Percentiles rank a stretch among this genome's conserved stretches.
phyloP scores from a whole-genome alignment of 495 filamentous ascomycete genomes.

The Daldinia concentrica region DNA sequence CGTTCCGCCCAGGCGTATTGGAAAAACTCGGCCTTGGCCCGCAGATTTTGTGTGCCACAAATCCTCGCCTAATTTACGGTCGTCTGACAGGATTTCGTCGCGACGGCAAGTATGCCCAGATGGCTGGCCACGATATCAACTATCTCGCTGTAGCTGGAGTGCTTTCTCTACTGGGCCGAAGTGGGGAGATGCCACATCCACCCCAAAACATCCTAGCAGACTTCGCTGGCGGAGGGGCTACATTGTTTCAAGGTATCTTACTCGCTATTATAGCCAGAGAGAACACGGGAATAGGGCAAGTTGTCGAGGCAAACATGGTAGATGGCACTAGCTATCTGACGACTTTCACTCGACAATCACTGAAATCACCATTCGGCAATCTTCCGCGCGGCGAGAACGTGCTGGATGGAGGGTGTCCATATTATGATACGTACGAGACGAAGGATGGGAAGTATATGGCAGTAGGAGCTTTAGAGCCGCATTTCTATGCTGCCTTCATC shows the following conservation, averaged over 20 bases:
- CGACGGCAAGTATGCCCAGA: conserved; percentile 81
- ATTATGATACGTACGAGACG: conserved; percentile 88
- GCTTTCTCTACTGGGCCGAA: conserved; percentile 76
- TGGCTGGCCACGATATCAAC: conserved; percentile 99
- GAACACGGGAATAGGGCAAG: conserved; percentile 75
- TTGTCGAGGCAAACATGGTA: conserved; percentile 97
- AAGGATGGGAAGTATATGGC: conserved; percentile 84
- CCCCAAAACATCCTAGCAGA: conserved; percentile 88
- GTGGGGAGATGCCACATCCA: conserved; percentile 73
- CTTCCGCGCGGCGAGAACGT: conserved; percentile 75
- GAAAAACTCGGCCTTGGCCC: conserved; percentile 84
- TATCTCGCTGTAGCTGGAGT: conserved; percentile 91
- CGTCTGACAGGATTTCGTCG: conserved; percentile 90
- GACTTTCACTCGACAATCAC: conserved; percentile 73
- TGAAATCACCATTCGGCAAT: conserved; percentile 67
- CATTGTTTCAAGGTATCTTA: conserved; percentile 75
- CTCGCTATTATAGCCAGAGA: conserved; percentile 65
- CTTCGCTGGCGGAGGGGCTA: conserved; percentile 90
- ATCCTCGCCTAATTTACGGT: conserved; percentile 81
- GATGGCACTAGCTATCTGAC: conserved; percentile 84
- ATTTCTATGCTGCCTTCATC: conserved; percentile 78
- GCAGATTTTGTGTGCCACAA: conserved; percentile 66
- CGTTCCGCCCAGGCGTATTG: conserved; percentile 88
- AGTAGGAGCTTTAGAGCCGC: conserved; percentile 88
- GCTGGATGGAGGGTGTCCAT: conserved; percentile 86